These are phyloP conservation scores for Phascolomyces articulosus DNA, from an alignment of 371 early-diverging fungal species.

Conservation along the genomic window DNA sequence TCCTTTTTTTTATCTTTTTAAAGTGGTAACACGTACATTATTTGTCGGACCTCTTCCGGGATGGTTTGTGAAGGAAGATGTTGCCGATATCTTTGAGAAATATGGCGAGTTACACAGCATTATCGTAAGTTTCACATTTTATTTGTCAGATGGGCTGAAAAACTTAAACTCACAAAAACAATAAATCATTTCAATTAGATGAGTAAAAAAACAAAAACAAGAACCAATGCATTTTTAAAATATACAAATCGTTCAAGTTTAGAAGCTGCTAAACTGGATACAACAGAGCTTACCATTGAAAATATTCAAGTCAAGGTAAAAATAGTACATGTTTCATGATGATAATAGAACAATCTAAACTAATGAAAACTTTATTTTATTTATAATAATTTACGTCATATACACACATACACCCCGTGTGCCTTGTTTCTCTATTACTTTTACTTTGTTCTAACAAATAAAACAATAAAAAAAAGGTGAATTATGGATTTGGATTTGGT, in stretches of 20 bases:
- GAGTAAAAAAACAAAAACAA: slow-evolving; percentile 10
- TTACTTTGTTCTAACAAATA: background rate
- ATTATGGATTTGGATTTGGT: slow-evolving; percentile 57
- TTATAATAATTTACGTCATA: background rate
- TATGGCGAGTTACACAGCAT: slow-evolving; percentile 48
- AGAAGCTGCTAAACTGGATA: slow-evolving; percentile 34
- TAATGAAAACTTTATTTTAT: background rate
- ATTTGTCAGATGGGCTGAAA: background rate
- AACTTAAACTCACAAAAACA: background rate
- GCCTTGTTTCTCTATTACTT: no score
- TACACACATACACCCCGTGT: no score
- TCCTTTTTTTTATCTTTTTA: no score
- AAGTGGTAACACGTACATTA: slow-evolving; percentile 50
- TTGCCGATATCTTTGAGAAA: slow-evolving; percentile 31
- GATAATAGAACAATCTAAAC: no score
- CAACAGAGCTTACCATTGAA: slow-evolving; percentile 23
- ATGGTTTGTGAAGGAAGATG: slow-evolving; percentile 34
- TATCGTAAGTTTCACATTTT: slow-evolving; percentile 31
- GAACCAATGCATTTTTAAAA: slow-evolving; percentile 46
- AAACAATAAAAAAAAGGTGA: slow-evolving; percentile 20
- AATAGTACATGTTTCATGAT: no score
- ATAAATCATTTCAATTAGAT: background rate
- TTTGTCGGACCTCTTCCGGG: slow-evolving; percentile 54
- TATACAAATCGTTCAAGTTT: slow-evolving; percentile 32
- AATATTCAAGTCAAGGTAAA: slow-evolving; percentile 36